These are phyloP conservation scores for Teratosphaeria epicoccoides DNA, from an alignment of 2,329 filamentous ascomycete species.

Conservation along the genomic window DNA sequence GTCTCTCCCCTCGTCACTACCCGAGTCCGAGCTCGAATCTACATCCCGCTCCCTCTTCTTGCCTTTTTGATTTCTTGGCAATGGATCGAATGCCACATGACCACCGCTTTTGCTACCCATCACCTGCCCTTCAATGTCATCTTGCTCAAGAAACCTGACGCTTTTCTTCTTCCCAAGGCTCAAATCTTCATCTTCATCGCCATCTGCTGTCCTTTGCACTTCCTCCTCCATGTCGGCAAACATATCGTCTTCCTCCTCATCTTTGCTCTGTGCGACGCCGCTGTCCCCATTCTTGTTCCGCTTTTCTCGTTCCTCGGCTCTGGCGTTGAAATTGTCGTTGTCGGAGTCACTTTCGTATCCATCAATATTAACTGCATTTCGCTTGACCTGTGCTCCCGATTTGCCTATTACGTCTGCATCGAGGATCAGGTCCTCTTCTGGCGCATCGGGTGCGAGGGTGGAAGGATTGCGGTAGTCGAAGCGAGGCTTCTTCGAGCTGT, in stretches of 20 bases:
- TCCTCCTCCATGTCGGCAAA: constrained; percentile 63
- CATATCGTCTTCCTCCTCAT: constrained; percentile 69
- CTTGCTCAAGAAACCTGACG: constrained; percentile 48
- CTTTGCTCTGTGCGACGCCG: constrained; percentile 28
- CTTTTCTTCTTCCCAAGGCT: constrained; percentile 47
- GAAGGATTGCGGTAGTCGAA: constrained; percentile 95
- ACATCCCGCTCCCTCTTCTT: constrained; percentile 23
- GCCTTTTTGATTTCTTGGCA: constrained; percentile 47
- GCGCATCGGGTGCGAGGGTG: constrained; percentile 71
- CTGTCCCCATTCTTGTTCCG: constrained; percentile 26
- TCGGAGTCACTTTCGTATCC: constrained; percentile 92
- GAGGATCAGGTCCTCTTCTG: constrained; percentile 58
- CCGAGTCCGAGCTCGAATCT: constrained; percentile 16
- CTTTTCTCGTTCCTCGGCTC: constrained; percentile 39
- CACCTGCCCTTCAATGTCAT: constrained; percentile 72
- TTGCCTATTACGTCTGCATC: constrained; percentile 87
- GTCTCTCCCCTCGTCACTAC: constrained; percentile 51
- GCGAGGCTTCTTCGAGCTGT: constrained; percentile 66
- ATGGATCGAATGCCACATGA: constrained; percentile 47
- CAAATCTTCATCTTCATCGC: constrained; percentile 44
- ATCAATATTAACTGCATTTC: constrained; percentile 90
- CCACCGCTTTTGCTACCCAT: constrained; percentile 62
- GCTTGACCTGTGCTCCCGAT: constrained; percentile 62
- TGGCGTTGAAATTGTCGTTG: constrained; percentile 76
- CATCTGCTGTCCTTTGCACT: constrained; percentile 26